Conservation (phyloP, 1,139 yeast species). For the Kazachstania sp. region DNA sequence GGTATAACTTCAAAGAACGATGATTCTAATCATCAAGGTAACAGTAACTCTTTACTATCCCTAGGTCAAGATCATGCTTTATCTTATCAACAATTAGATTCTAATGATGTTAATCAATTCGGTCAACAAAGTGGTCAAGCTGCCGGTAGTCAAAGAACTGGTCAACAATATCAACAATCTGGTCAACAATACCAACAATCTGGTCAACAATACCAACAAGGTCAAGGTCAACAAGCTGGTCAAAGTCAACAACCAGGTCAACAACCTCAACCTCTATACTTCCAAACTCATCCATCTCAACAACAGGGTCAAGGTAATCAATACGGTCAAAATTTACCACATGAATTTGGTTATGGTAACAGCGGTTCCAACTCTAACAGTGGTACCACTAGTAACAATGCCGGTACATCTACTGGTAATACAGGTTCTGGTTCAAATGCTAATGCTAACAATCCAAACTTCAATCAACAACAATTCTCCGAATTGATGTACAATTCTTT, state of each 20-base stretch:
- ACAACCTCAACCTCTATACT: constrained; percentile 6
- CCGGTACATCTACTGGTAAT: background rate
- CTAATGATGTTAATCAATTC: constrained; percentile 4
- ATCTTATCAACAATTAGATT: constrained; percentile 16
- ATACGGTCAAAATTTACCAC: constrained; percentile 9
- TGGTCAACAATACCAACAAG: constrained; percentile 5
- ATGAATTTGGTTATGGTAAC: constrained; percentile 15
- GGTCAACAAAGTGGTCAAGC: constrained; percentile 6
- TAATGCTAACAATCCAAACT: constrained; percentile 4
- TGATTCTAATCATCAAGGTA: constrained; percentile 10
- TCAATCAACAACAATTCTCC: constrained; percentile 23
- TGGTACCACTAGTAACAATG: background rate
- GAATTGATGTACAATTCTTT: constrained; percentile 27
- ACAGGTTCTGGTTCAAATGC: background rate
- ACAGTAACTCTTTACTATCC: constrained; percentile 8
- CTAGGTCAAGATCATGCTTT: constrained; percentile 13
- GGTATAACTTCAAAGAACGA: constrained; percentile 7
- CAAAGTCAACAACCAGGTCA: constrained; percentile 8
- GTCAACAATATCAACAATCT: constrained; percentile 7
- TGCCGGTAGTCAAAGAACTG: constrained; percentile 9
- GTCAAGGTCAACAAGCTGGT: constrained; percentile 6
- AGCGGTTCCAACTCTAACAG: background rate
- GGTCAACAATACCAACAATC: constrained; percentile 10
- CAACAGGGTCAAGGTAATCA: constrained; percentile 3
- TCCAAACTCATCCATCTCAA: constrained; percentile 4